Evolutionary conservation across 164 flowering plant genomes (phyloP).

Genomic region (Protea cynaroides): DNA sequence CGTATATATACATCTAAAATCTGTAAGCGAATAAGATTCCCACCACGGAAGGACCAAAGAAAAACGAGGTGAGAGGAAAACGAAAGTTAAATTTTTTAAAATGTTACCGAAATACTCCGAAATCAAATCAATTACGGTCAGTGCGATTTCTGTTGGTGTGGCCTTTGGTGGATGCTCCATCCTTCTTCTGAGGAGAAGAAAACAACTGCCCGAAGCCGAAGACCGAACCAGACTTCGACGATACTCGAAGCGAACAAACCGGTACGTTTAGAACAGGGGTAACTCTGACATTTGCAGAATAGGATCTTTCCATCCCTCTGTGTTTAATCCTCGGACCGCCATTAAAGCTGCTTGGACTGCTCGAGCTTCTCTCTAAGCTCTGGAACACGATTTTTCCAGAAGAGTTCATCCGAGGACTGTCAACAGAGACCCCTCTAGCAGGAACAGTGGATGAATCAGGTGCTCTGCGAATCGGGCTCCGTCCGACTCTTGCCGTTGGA

Average conservation of each 20-base stretch:
- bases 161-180: slow-evolving; percentile 13
- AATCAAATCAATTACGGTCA: slow-evolving; percentile 33
- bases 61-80: background rate
- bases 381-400: slow-evolving; percentile 90
- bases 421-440: slow-evolving; percentile 48
- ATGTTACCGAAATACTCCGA: background rate
- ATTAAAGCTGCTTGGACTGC: slow-evolving; percentile 88
- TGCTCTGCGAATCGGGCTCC: slow-evolving; percentile 44
- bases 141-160: slow-evolving; percentile 21
- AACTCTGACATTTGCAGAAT: slow-evolving; percentile 76
- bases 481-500: slow-evolving; percentile 24
- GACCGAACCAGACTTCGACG: slow-evolving; percentile 55
- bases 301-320: slow-evolving; percentile 84
- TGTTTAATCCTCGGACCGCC: slow-evolving; percentile 63
- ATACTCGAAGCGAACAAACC: slow-evolving; percentile 68
- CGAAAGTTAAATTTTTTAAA: background rate
- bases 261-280: slow-evolving; percentile 93
- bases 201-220: slow-evolving; percentile 76
- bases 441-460: slow-evolving; percentile 20
- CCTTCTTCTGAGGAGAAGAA: slow-evolving; percentile 54
- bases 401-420: slow-evolving; percentile 91
- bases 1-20: background rate
- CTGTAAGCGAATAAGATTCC: background rate
- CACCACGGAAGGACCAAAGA: background rate
- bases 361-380: slow-evolving; percentile 80